These are phyloP conservation scores for Aspergillus sp. DNA, from an alignment of 2,329 filamentous ascomycete species.

Conservation along the genomic window DNA sequence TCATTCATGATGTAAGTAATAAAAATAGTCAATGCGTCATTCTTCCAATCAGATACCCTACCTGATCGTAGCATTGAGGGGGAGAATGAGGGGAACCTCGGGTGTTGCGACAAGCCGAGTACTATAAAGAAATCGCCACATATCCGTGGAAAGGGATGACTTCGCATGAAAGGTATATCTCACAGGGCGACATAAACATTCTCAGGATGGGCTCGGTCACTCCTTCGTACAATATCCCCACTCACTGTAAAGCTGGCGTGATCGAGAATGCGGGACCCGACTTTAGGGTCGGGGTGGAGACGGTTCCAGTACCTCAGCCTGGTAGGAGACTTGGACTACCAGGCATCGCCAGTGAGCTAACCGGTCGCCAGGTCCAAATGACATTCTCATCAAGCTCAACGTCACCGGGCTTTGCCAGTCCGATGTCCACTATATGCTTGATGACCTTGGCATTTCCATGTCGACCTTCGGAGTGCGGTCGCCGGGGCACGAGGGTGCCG, in stretches of 20 bases:
- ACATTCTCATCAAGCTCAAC: constrained; percentile 62
- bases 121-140: background rate
- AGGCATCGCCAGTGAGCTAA: too few relatives aligned
- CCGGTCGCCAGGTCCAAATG: constrained; percentile 51
- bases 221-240: constrained; percentile 43
- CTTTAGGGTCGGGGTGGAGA: constrained; percentile 53
- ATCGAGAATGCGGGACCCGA: constrained; percentile 56
- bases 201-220: background rate
- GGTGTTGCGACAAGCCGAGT: background rate
- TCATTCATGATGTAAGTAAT: background rate
- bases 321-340: constrained; percentile 34
- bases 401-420: constrained; percentile 62
- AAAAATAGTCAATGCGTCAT: constrained; percentile 20
- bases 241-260: constrained; percentile 56
- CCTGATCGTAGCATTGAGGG: background rate
- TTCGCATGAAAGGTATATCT: background rate
- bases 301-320: constrained; percentile 55
- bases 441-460: constrained; percentile 58
- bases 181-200: background rate
- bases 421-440: constrained; percentile 63
- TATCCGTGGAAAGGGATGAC: background rate
- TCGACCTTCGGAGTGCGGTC: constrained; percentile 49
- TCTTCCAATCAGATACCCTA: constrained; percentile 17
- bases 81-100: constrained; percentile 8
- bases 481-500: constrained; percentile 62